Conservation (phyloP, 2,329 filamentous ascomycete genomes). For the Talaromyces sp. region DNA sequence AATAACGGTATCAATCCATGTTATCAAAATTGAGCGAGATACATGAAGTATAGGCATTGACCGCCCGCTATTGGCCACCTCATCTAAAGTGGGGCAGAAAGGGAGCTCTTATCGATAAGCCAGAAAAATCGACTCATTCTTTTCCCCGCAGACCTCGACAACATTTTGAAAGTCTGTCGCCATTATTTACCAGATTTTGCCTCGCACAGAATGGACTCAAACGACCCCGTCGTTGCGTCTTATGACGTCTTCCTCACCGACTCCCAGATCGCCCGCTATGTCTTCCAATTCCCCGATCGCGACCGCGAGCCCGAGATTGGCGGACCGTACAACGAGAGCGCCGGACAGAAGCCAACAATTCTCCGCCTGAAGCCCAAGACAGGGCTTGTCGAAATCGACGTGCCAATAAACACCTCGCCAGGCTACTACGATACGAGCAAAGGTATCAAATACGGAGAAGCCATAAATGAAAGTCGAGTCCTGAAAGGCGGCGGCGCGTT, state of each 20-base stretch:
- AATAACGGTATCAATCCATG: no score
- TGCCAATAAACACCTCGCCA: constrained; percentile 66
- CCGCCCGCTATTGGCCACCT: no score
- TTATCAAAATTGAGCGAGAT: no score
- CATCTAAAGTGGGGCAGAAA: not conserved
- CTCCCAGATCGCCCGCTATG: constrained; percentile 61
- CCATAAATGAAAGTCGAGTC: constrained; percentile 53
- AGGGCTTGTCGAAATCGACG: constrained; percentile 85
- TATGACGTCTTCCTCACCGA: constrained; percentile 88
- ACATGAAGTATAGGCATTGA: no score
- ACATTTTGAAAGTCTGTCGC: not conserved
- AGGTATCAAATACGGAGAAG: constrained; percentile 75
- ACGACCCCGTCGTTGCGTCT: constrained; percentile 64
- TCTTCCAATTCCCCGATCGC: constrained; percentile 79
- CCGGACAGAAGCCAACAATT: constrained; percentile 56
- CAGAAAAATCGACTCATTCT: not conserved
- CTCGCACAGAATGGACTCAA: constrained; percentile 16
- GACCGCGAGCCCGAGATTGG: constrained; percentile 39
- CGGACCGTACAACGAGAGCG: constrained; percentile 55
- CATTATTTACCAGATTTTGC: not conserved
- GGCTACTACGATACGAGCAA: constrained; percentile 75
- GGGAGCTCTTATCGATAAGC: not conserved
- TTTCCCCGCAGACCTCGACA: not conserved
- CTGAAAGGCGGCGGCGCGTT: constrained; percentile 59
- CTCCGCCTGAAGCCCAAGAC: constrained; percentile 76